phyloP scores from a whole-genome alignment of 2,329 filamentous ascomycete genomes.

The Nannizziopsis arthrosporioides region DNA sequence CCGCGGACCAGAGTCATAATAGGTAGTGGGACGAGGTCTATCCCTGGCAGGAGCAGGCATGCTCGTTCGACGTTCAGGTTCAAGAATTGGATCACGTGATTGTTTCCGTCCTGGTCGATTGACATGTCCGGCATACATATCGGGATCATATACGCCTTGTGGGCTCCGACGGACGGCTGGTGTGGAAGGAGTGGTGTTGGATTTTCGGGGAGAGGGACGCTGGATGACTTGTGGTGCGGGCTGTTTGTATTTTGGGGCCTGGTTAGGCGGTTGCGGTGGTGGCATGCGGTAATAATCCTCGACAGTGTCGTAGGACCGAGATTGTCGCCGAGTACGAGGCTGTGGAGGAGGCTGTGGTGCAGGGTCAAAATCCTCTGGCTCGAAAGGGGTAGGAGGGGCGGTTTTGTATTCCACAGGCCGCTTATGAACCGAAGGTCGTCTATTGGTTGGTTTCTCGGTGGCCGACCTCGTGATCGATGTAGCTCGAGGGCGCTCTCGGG shows the following conservation, averaged over 20 bases:
- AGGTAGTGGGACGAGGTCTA: constrained; percentile 23
- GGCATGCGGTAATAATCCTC: constrained; percentile 36
- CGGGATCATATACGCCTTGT: constrained; percentile 23
- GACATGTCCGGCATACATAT: constrained; percentile 25
- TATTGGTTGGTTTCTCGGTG: constrained; percentile 22
- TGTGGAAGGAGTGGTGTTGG: constrained; percentile 22
- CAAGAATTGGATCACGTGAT: constrained; percentile 20
- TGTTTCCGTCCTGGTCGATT: constrained; percentile 22
- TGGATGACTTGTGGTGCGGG: constrained; percentile 25
- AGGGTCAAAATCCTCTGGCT: constrained; percentile 17
- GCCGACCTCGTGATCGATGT: constrained; percentile 27
- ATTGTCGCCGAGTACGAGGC: constrained; percentile 22
- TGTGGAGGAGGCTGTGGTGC: constrained; percentile 21
- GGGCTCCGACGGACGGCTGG: constrained; percentile 24
- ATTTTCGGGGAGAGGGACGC: constrained; percentile 21
- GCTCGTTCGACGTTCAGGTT: constrained; percentile 28
- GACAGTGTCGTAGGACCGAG: constrained; percentile 23
- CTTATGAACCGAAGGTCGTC: constrained; percentile 28
- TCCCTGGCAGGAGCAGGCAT: constrained; percentile 18
- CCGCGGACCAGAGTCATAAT: constrained; percentile 23
- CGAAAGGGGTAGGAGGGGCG: constrained; percentile 19
- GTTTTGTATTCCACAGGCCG: constrained; percentile 25
- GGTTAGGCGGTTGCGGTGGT: constrained; percentile 24
- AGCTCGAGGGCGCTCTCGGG: constrained; percentile 18
- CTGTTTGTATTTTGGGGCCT: constrained; percentile 18